phyloP scores from a whole-genome alignment of 73 alveolate genomes.

The Paraurostyla sp. region DNA sequence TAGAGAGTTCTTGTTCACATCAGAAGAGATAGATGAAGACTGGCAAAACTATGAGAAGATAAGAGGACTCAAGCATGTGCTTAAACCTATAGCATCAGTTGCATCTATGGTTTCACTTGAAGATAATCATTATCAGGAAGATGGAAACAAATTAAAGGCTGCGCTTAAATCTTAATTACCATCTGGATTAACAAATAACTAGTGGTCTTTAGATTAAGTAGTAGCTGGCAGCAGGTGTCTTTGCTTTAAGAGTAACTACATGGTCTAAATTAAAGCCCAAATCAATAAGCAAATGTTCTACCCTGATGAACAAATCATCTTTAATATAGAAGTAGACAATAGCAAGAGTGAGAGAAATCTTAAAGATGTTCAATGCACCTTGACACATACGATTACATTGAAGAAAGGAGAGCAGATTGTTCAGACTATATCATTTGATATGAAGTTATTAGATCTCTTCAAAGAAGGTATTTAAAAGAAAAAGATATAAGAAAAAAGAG shows the following conservation, averaged over 20 bases:
- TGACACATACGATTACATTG: not conserved
- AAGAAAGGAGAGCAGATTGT: conserved; percentile 1
- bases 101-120: conserved; percentile 22
- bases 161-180: conserved; percentile 18
- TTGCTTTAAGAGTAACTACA: conserved; percentile 31
- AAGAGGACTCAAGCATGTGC: conserved; percentile 9
- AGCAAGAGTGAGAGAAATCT: conserved; percentile 29
- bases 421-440: conserved; percentile 8
- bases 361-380: conserved; percentile 20
- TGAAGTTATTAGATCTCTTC: not conserved
- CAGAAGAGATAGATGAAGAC: conserved; percentile 36
- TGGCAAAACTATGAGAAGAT: not conserved
- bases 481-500: not conserved
- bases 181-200: not conserved
- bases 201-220: conserved; percentile 34
- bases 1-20: conserved; percentile 38
- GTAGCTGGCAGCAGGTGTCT: conserved; percentile 32
- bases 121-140: not conserved
- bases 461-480: conserved; percentile 13
- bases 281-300: conserved; percentile 42
- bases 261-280: conserved; percentile 8
- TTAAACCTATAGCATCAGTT: conserved; percentile 17
- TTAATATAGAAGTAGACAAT: conserved; percentile 25
- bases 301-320: not conserved
- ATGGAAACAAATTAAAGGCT: not conserved